Base-by-base conservation (phyloP, 2,329 filamentous ascomycete species). In the Aureobasidium sp. region DNA sequence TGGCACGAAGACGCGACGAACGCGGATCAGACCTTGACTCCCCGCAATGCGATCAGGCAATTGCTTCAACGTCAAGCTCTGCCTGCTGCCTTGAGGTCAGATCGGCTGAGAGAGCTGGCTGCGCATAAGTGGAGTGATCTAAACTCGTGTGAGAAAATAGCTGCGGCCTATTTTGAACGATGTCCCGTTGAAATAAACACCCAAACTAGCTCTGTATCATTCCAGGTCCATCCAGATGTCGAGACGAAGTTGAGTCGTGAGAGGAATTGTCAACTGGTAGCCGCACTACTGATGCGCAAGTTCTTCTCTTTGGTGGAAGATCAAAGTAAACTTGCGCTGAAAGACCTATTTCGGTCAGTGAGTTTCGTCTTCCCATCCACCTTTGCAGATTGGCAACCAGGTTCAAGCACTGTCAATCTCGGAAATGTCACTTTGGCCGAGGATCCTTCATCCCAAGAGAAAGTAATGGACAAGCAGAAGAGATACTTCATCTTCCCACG, bases 1-100 rank as follows among this genome's bases (percentile, higher is more conserved):
- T 97, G 90, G 88, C 89, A 91, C 65, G 90, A 94, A 71, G 94
- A 99, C 71, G 77, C 79, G 46, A 97, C 92, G 1, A 99, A 99
- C 70, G 74, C 79, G 17, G 88, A 97, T 69, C 81, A 79, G 9
- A 91, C 87, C 0, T 76, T 95, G 63, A 96, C 94, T 0, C 75
- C 81, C 48, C 84, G 94, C 41, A 99, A 99, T 69, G 86, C 93
- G 0, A 79, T 97, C 41, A 84, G 93, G 36, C 77, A 88, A 71
- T 72, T 96, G 47, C 79, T 84, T 24, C 75, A 78, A 29, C 74
- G 81, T 5, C 75, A 86, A 63, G 70, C 73, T 2, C 76, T 97
- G 4, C 93, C 94, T 0, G 72, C 72, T 10, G 90, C 92, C 0
- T 75, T 97, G 2, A 84, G 84, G 64, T 85, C 86, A 61, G 76